Evolutionary conservation across 495 filamentous ascomycete species (phyloP).

Genomic region (Hyaloscypha variabilis): DNA sequence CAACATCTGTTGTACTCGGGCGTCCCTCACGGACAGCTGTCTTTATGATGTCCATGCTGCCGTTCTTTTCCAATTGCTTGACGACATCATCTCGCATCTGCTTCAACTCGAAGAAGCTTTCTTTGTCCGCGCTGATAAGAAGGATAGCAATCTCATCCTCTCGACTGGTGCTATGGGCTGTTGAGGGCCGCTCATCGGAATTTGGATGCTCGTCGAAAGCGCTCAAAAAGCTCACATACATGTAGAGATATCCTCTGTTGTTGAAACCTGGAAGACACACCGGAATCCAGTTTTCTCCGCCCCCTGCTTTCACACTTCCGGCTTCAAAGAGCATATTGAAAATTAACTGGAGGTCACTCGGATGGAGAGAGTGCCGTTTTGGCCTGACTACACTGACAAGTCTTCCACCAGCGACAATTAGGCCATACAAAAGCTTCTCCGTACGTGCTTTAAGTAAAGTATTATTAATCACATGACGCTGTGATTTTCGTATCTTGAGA

Average conservation of each 20-base stretch:
- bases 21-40: slow-evolving; percentile 71
- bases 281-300: slow-evolving; percentile 97
- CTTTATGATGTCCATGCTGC: slow-evolving; percentile 73
- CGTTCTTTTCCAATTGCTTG: slow-evolving; percentile 72
- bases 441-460: slow-evolving; percentile 76
- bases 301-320: slow-evolving; percentile 78
- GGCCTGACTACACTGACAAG: slow-evolving; percentile 94
- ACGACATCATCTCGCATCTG: slow-evolving; percentile 83
- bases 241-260: slow-evolving; percentile 95
- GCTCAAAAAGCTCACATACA: slow-evolving; percentile 92
- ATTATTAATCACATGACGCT: slow-evolving; percentile 84
- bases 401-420: slow-evolving; percentile 91
- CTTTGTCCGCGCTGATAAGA: slow-evolving; percentile 89
- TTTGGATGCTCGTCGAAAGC: slow-evolving; percentile 24
- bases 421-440: slow-evolving; percentile 82
- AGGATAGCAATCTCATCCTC: slow-evolving; percentile 85
- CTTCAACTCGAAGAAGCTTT: slow-evolving; percentile 88
- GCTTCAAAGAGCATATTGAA: slow-evolving; percentile 99
- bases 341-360: slow-evolving; percentile 91
- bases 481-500: slow-evolving; percentile 81
- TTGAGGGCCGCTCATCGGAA: slow-evolving; percentile 16
- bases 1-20: slow-evolving; percentile 69
- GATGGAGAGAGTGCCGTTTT: slow-evolving; percentile 93
- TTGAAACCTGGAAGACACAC: slow-evolving; percentile 97
- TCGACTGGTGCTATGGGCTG: slow-evolving; percentile 26